Evolutionary conservation across 2,329 filamentous ascomycete genomes (phyloP).

Genomic region (Verticillium albo-atrum): DNA sequence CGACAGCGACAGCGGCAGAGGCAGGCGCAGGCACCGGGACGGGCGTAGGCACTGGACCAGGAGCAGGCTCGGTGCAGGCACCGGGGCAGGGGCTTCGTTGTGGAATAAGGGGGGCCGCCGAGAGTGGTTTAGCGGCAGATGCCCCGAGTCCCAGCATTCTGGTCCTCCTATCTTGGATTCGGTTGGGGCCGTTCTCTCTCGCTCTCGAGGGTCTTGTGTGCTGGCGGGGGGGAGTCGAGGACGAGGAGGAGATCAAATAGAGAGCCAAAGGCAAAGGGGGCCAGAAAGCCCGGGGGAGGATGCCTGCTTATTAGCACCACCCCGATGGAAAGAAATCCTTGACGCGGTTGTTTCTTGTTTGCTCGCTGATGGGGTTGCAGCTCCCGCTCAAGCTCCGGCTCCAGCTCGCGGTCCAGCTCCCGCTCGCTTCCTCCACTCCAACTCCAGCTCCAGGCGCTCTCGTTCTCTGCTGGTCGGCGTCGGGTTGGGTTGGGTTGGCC

Average conservation of each 20-base stretch:
- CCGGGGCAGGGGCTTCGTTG: background rate
- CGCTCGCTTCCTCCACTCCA: background rate
- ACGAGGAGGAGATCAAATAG: background rate
- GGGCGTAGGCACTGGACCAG: too few relatives aligned
- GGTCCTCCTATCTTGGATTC: background rate
- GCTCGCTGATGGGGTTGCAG: background rate
- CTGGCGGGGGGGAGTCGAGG: too few relatives aligned
- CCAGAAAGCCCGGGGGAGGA: background rate
- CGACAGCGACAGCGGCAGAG: background rate
- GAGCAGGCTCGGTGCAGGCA: conserved; percentile 1
- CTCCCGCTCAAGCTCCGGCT: background rate
- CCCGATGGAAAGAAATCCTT: background rate
- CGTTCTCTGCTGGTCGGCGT: background rate
- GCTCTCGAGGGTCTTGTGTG: background rate
- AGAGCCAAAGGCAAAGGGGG: background rate
- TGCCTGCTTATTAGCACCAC: too few relatives aligned
- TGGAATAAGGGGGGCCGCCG: background rate
- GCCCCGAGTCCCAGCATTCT: conserved; percentile 7
- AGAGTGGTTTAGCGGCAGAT: conserved; percentile 5
- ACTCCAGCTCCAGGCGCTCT: background rate
- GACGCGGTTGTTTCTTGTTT: background rate
- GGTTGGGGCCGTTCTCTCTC: too few relatives aligned
- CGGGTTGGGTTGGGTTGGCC: too few relatives aligned
- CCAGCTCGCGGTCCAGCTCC: background rate
- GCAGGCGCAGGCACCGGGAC: conserved; percentile 12